phyloP scores from a whole-genome alignment of 192 early-diverging fungal genomes.

The Physocladia obscura region DNA sequence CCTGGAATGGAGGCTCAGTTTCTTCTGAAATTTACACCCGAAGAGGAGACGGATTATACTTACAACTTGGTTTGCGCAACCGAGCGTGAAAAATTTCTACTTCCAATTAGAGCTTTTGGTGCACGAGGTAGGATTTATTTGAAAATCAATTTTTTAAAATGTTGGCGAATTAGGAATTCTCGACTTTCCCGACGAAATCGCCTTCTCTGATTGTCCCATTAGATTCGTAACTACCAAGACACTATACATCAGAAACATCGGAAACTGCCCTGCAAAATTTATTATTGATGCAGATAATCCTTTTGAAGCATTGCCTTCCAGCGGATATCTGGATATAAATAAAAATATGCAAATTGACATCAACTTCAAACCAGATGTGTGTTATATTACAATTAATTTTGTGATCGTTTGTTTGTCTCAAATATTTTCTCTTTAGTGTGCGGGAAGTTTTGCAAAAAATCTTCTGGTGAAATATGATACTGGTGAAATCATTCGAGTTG shows the following conservation, averaged over 20 bases:
- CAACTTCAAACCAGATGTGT: conserved; percentile 49
- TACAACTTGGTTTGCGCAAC: conserved; percentile 58
- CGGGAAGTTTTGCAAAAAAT: conserved; percentile 42
- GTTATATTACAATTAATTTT: conserved; percentile 4
- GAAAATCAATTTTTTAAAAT: neutral
- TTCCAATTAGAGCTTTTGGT: conserved; percentile 55
- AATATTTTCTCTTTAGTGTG: conserved; percentile 30
- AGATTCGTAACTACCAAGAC: conserved; percentile 38
- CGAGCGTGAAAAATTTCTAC: conserved; percentile 59
- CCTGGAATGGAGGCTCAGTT: conserved; percentile 63
- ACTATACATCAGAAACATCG: conserved; percentile 59
- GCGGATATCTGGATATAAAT: conserved; percentile 40
- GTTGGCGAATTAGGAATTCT: conserved; percentile 41
- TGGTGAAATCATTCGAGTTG: conserved; percentile 44
- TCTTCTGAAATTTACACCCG: conserved; percentile 55
- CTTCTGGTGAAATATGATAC: conserved; percentile 51
- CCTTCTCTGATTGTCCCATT: conserved; percentile 50
- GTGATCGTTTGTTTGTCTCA: neutral
- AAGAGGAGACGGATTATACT: conserved; percentile 52
- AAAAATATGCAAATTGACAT: conserved; percentile 53
- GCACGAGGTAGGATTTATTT: conserved; percentile 42
- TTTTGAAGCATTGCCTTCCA: conserved; percentile 40
- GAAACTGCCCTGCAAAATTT: conserved; percentile 52
- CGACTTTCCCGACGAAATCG: conserved; percentile 56
- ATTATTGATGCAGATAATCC: conserved; percentile 33